Percentiles rank a stretch among this genome's conserved stretches.
Conservation (phyloP, 2,329 filamentous ascomycete species). For the Verruconis gallopava region DNA sequence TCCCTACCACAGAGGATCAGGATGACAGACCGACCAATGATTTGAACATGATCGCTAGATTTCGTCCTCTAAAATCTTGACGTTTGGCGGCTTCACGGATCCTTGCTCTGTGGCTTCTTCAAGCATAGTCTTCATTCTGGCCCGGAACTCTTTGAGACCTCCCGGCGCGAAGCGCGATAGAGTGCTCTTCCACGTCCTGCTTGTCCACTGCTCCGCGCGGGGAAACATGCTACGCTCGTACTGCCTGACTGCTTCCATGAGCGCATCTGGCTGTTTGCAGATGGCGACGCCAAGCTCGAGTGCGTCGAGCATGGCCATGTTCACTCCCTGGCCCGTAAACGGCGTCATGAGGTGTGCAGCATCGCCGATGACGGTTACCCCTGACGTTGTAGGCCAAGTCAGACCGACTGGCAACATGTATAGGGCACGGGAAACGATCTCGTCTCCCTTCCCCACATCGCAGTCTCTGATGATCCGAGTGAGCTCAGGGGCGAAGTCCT, state of each 20-base stretch:
- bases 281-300: constrained; percentile 28
- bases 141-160: neutral
- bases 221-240: constrained; percentile 9
- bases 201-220: neutral
- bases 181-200: constrained; percentile 6
- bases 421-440: constrained; percentile 30
- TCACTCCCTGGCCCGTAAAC: constrained; percentile 47
- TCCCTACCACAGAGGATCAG: too few species aligned
- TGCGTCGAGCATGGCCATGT: constrained; percentile 43
- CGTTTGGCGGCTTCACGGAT: too few species aligned
- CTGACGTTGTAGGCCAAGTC: constrained; percentile 34
- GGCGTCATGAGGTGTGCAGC: constrained; percentile 48
- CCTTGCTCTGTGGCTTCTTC: too few species aligned
- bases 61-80: too few species aligned
- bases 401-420: constrained; percentile 41
- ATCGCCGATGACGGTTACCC: constrained; percentile 45
- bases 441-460: constrained; percentile 28
- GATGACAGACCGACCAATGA: too few species aligned
- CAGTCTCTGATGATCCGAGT: constrained; percentile 20
- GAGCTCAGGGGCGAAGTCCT: constrained; percentile 32
- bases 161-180: neutral
- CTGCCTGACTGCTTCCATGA: neutral
- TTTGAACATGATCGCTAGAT: too few species aligned
- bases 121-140: too few species aligned
- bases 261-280: neutral